phyloP scores from a whole-genome alignment of 1,139 yeast genomes.

The Yamadazyma sp. region DNA sequence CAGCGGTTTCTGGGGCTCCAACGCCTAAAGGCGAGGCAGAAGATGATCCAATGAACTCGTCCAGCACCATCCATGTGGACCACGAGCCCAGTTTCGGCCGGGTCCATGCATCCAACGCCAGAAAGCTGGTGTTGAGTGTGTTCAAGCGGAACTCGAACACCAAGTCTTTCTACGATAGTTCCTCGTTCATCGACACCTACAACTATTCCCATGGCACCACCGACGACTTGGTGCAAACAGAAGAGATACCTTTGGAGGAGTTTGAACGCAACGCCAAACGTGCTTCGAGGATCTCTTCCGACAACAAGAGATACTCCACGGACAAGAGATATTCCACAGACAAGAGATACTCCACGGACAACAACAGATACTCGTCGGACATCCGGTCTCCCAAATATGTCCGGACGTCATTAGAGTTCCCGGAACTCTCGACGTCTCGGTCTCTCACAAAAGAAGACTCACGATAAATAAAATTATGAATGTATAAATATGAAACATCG shows the following conservation, averaged over 20 bases:
- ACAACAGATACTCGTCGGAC: not conserved
- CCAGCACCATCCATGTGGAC: slow-evolving; percentile 15
- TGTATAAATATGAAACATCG: not conserved
- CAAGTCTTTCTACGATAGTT: slow-evolving; percentile 28
- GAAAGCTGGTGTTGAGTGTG: slow-evolving; percentile 27
- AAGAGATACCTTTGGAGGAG: slow-evolving; percentile 52
- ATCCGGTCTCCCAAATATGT: slow-evolving; percentile 4
- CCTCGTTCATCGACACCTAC: slow-evolving; percentile 33
- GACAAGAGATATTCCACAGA: slow-evolving; percentile 3
- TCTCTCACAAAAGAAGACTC: slow-evolving; percentile 7
- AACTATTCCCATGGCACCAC: slow-evolving; percentile 18
- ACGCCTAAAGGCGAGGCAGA: slow-evolving; percentile 6
- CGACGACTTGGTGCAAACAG: slow-evolving; percentile 34
- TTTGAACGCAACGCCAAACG: slow-evolving; percentile 28
- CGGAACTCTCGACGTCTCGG: slow-evolving; percentile 14
- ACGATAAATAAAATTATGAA: slow-evolving; percentile 1
- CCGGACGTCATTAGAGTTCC: slow-evolving; percentile 17
- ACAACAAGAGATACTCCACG: slow-evolving; percentile 16
- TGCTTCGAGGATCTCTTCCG: slow-evolving; percentile 28
- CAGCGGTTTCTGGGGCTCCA: slow-evolving; percentile 6
- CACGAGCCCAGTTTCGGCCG: not conserved
- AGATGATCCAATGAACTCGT: slow-evolving; percentile 10
- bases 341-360: not conserved
- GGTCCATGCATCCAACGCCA: not conserved
- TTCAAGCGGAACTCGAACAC: slow-evolving; percentile 28